These are phyloP conservation scores for Fraxinus dipetala DNA, from an alignment of 305 asterid species.

Conservation along the genomic window DNA sequence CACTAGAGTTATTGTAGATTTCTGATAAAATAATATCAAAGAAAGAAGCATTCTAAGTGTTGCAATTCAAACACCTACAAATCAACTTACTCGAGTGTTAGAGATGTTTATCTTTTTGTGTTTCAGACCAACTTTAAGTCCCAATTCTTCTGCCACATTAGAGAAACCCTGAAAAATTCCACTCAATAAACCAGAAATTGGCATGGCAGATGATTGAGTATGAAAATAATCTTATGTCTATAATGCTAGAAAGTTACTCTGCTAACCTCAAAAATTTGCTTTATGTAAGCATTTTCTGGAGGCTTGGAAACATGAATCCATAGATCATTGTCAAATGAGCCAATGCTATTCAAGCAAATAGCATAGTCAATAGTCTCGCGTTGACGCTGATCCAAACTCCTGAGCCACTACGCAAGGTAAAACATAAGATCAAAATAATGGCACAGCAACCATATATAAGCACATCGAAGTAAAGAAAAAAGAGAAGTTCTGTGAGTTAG, in stretches of 20 bases:
- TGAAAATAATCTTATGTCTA: not conserved
- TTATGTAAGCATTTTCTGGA: constrained; percentile 81
- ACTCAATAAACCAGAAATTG: constrained; percentile 28
- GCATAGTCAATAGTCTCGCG: constrained; percentile 94
- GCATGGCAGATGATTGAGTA: constrained; percentile 11
- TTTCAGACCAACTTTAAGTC: constrained; percentile 74
- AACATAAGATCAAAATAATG: constrained; percentile 28
- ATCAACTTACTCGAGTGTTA: constrained; percentile 76
- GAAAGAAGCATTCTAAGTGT: not conserved
- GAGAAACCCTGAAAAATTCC: constrained; percentile 70
- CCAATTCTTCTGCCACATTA: constrained; percentile 67
- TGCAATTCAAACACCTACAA: not conserved
- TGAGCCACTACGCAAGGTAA: constrained; percentile 70
- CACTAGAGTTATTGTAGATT: constrained; percentile 5
- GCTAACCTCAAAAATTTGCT: constrained; percentile 87
- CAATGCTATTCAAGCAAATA: constrained; percentile 93
- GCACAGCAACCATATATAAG: not conserved
- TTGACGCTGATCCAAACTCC: constrained; percentile 84
- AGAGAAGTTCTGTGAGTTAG: not conserved
- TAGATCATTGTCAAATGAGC: constrained; percentile 55
- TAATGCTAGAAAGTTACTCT: constrained; percentile 10
- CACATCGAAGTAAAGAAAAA: constrained; percentile 1
- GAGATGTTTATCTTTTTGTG: constrained; percentile 98
- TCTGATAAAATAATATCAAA: not conserved
- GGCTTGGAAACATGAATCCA: constrained; percentile 96